phyloP scores from a whole-genome alignment of 177 flowering plant species.

The Vitis hybrid region DNA sequence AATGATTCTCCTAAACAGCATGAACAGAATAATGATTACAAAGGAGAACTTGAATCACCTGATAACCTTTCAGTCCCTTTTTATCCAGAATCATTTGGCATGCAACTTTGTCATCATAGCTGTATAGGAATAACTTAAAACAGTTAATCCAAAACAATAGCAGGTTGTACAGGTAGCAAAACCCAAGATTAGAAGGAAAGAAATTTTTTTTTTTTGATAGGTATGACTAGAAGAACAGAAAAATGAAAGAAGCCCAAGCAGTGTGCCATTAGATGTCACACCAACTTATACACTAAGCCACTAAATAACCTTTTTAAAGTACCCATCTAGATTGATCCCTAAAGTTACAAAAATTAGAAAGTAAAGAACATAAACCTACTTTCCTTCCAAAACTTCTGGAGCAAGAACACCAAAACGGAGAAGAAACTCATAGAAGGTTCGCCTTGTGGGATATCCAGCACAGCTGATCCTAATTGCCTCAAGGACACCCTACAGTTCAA shows the following conservation, averaged over 20 bases:
- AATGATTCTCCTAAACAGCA: too few relatives aligned
- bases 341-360: slow-evolving; percentile 3
- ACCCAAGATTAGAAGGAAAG: neutral
- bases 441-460: slow-evolving; percentile 96
- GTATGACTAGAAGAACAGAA: neutral
- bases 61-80: slow-evolving; percentile 81
- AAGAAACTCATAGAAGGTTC: slow-evolving; percentile 94
- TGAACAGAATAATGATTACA: slow-evolving; percentile 1
- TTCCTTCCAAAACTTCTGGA: slow-evolving; percentile 90
- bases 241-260: neutral
- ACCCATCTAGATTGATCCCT: neutral
- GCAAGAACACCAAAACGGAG: slow-evolving; percentile 90
- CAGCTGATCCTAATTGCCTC: slow-evolving; percentile 98
- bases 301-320: neutral
- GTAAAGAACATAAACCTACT: slow-evolving; percentile 35
- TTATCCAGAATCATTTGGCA: slow-evolving; percentile 87
- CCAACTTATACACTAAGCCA: too few relatives aligned
- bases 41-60: slow-evolving; percentile 47
- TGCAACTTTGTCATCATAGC: slow-evolving; percentile 86
- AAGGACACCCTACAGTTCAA: slow-evolving; percentile 72
- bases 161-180: neutral
- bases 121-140: slow-evolving; percentile 15
- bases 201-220: too few relatives aligned
- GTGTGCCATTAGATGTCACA: too few relatives aligned
- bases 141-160: neutral